These are phyloP conservation scores for Phytophthora crassamura DNA, from an alignment of 352 stramenopile genomes.

Conservation along the genomic window DNA sequence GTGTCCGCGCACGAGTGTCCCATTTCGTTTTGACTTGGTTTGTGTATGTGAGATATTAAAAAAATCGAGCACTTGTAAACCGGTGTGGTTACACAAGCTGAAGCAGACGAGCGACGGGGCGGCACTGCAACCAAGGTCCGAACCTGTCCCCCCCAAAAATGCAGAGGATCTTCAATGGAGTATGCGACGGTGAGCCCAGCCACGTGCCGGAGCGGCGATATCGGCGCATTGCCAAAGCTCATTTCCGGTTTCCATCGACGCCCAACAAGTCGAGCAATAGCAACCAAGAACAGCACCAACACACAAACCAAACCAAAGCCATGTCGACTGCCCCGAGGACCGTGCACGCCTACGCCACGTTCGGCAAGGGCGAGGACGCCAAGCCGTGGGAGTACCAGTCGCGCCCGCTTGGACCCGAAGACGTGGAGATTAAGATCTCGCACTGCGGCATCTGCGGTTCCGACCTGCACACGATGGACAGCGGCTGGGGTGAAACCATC, in stretches of 20 bases:
- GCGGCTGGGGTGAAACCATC: constrained; percentile 27
- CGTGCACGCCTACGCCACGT: constrained; percentile 44
- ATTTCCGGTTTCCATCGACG: constrained; percentile 29
- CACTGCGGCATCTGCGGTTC: constrained; percentile 36
- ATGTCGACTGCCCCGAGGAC: constrained; percentile 36
- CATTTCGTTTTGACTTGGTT: constrained; percentile 16
- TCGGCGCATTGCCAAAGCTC: background rate
- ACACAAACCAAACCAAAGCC: constrained; percentile 2
- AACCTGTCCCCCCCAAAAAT: too few relatives aligned
- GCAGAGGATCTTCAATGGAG: too few relatives aligned
- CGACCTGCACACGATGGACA: constrained; percentile 31
- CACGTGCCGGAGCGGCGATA: background rate
- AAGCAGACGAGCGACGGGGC: constrained; percentile 16
- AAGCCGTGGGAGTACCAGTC: constrained; percentile 51
- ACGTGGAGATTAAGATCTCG: constrained; percentile 31
- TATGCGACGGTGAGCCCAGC: constrained; percentile 33
- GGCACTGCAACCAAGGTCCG: background rate
- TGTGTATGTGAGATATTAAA: too few relatives aligned
- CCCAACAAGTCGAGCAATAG: constrained; percentile 22
- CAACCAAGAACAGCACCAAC: background rate
- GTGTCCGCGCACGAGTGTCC: constrained; percentile 11
- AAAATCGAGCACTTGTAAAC: too few relatives aligned
- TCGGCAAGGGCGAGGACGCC: constrained; percentile 37
- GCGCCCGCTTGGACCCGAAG: constrained; percentile 11
- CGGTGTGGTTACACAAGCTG: constrained; percentile 19